A percentile compares a stretch with the other conserved stretches of the same genome.
Evolutionary conservation across 352 stramenopile genomes (phyloP).

Genomic region (Phytophthora pistaciae): DNA sequence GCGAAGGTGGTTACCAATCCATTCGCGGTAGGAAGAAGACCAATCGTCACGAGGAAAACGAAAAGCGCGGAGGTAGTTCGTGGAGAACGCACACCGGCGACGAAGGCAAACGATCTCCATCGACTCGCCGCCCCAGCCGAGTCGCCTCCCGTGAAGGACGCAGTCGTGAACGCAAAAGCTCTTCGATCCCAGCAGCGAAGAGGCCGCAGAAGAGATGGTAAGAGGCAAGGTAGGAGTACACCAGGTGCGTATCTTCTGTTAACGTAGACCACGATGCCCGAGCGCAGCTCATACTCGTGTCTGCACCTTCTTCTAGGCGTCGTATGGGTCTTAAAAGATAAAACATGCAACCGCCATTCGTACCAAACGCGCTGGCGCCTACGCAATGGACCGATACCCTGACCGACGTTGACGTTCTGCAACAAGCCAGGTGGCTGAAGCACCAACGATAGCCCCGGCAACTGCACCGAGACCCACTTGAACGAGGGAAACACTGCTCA

Average conservation of each 20-base stretch:
- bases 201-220: constrained; percentile 40
- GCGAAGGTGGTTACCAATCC: constrained; percentile 21
- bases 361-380: not conserved
- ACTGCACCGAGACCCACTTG: constrained; percentile 41
- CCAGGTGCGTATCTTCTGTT: constrained; percentile 6
- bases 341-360: constrained; percentile 7
- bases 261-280: not conserved
- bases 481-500: constrained; percentile 20
- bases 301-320: constrained; percentile 4
- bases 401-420: constrained; percentile 32
- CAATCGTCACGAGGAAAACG: constrained; percentile 1
- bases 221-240: constrained; percentile 8
- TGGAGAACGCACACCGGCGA: constrained; percentile 25
- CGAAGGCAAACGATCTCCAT: constrained; percentile 11
- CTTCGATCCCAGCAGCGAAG: constrained; percentile 16
- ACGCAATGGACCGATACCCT: constrained; percentile 47
- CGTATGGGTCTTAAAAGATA: constrained; percentile 16
- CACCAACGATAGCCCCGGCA: constrained; percentile 42
- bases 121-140: constrained; percentile 3
- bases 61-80: constrained; percentile 12
- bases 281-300: constrained; percentile 22
- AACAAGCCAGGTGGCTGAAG: constrained; percentile 42
- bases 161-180: constrained; percentile 22
- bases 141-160: constrained; percentile 22
- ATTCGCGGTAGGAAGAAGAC: constrained; percentile 20